phyloP scores from a whole-genome alignment of 192 early-diverging fungal species.

The Linnemannia elongata region DNA sequence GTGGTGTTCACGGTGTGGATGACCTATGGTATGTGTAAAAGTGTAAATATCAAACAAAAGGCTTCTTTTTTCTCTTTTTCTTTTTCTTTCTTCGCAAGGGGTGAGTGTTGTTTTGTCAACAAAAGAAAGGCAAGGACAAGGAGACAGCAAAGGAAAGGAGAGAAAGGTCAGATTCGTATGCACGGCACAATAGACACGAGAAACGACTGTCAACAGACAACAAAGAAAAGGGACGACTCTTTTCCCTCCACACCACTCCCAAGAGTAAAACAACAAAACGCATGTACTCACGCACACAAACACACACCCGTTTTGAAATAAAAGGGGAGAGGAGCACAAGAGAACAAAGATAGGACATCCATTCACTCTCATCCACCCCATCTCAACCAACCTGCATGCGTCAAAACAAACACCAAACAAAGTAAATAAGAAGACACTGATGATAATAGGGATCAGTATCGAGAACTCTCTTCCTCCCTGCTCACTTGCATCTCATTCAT shows the following conservation, averaged over 20 bases:
- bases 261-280: neutral
- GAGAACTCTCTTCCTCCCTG: neutral
- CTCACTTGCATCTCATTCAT: neutral
- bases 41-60: neutral
- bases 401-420: neutral
- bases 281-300: neutral
- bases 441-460: neutral
- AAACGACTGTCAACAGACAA: constrained; percentile 12
- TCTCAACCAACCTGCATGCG: neutral
- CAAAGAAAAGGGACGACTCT: neutral
- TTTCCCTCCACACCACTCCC: neutral
- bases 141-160: neutral
- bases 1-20: neutral
- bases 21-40: neutral
- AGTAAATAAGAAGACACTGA: too few relatives aligned
- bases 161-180: neutral
- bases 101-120: neutral
- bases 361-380: neutral
- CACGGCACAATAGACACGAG: neutral
- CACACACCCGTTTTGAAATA: neutral
- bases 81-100: constrained; percentile 4
- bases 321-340: neutral
- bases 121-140: neutral
- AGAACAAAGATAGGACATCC: neutral
- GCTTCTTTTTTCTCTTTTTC: neutral